phyloP scores from a whole-genome alignment of 2,329 filamentous ascomycete genomes.

The Dendryphion nanum region DNA sequence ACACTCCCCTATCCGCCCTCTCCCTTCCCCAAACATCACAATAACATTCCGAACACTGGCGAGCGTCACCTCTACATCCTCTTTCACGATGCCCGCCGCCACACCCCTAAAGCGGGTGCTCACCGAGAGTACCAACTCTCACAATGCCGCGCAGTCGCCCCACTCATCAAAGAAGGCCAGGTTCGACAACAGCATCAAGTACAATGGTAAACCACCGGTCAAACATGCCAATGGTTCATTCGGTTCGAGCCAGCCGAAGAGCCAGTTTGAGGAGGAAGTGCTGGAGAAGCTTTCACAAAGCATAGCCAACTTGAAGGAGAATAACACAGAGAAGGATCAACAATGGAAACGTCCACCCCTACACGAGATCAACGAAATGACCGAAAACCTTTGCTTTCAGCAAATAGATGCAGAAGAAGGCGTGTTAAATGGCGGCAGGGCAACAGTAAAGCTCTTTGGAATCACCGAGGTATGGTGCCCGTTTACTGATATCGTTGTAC shows the following conservation, averaged over 20 bases:
- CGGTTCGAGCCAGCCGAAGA: slow-evolving; percentile 75
- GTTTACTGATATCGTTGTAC: background rate
- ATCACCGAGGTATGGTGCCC: slow-evolving; percentile 69
- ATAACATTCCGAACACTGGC: too few species aligned
- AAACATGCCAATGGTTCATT: slow-evolving; percentile 59
- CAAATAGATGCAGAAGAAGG: slow-evolving; percentile 96
- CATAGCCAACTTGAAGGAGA: slow-evolving; percentile 79
- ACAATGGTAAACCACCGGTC: slow-evolving; percentile 63
- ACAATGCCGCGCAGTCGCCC: slow-evolving; percentile 45
- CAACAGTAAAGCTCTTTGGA: slow-evolving; percentile 88
- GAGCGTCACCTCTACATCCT: too few species aligned
- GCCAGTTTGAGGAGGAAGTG: slow-evolving; percentile 88
- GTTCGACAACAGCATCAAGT: slow-evolving; percentile 62
- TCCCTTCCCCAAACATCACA: too few species aligned
- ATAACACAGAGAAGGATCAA: slow-evolving; percentile 90
- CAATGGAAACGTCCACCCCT: slow-evolving; percentile 74
- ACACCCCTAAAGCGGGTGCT: slow-evolving; percentile 48
- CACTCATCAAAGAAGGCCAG: slow-evolving; percentile 76
- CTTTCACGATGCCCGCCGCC: slow-evolving; percentile 39
- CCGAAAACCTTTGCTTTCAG: slow-evolving; percentile 80
- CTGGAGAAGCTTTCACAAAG: slow-evolving; percentile 96
- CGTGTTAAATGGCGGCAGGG: slow-evolving; percentile 69
- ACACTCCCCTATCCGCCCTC: too few species aligned
- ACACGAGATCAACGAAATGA: slow-evolving; percentile 60
- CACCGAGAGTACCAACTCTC: slow-evolving; percentile 45